These are phyloP conservation scores for Eurotiales sp. DNA, from an alignment of 2,329 filamentous ascomycete species.

Conservation along the genomic window DNA sequence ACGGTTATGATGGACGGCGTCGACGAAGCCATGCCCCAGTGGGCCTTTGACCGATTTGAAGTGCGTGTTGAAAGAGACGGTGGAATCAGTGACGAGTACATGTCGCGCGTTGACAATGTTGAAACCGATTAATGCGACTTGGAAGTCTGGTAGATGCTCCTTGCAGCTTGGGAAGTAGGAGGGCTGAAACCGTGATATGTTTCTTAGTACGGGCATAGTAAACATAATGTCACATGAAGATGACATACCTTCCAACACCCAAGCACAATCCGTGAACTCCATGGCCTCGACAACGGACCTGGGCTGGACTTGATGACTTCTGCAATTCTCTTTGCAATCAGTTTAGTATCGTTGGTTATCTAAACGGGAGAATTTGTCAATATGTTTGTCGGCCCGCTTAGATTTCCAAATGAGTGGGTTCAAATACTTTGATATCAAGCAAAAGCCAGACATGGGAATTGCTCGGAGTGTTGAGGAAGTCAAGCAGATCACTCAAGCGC, in stretches of 20 bases:
- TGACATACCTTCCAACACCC: conserved; percentile 71
- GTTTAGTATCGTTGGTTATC: conserved; percentile 49
- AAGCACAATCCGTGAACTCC: conserved; percentile 70
- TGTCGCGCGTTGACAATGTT: conserved; percentile 59
- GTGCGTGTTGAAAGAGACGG: conserved; percentile 72
- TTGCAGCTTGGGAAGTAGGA: conserved; percentile 64
- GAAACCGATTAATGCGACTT: conserved; percentile 40
- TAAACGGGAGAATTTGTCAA: conserved; percentile 13
- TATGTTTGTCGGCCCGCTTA: conserved; percentile 1
- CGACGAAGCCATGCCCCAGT: conserved; percentile 63
- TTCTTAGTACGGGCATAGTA: too few species aligned
- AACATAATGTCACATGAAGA: too few species aligned
- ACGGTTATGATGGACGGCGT: conserved; percentile 53
- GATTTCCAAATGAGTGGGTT: not conserved
- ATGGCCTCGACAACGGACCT: conserved; percentile 51
- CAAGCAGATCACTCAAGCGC: conserved; percentile 67
- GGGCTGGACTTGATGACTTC: conserved; percentile 57
- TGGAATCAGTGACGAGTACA: conserved; percentile 60
- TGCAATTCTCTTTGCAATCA: conserved; percentile 67
- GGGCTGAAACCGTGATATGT: conserved; percentile 44
- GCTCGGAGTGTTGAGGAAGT: conserved; percentile 63
- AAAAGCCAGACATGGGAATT: conserved; percentile 72
- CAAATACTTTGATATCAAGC: conserved; percentile 76
- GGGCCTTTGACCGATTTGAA: conserved; percentile 66
- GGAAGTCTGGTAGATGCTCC: conserved; percentile 45